Base-by-base conservation (phyloP, 2,329 filamentous ascomycete genomes). In the Didymella lethalis region DNA sequence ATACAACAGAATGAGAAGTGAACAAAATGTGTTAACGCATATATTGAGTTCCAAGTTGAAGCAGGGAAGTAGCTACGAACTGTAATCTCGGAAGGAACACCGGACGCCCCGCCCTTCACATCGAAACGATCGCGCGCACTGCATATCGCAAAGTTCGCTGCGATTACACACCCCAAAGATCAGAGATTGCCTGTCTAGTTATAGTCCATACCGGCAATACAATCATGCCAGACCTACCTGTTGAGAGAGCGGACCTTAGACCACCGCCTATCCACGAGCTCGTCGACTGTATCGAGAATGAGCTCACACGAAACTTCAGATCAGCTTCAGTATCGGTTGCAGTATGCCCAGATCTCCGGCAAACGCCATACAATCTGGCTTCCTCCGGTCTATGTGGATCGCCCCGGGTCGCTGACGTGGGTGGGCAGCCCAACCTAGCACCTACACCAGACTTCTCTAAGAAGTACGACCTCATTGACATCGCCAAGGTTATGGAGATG, bases 321-420 rank as follows among this genome's bases (percentile, higher is more conserved):
- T 38, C 50, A 26, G 3, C 34, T 20, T 54, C 56, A 29, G 51
- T 51, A 31, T 54, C 50, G 16, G 65, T 78, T 40, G 64, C 68
- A 14, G 16, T 48, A 4, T 77, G 74, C 46, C 77, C 79, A 7
- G 77, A 82, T 55, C 75, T 82, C 4, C 71, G 73, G 1, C 12
- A 68, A 18, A 26, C 73, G 1, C 79, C 79, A 0, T 82, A 78
- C 52, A 48, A 73, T 43, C 72, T 82, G 6, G 76, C 79, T 0
- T 71, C 73, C 4, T 52, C 71, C 2, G 81, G 81, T 0, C 70
- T 83, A 8, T 75, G 67, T 5, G 80, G 81, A 0, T 71, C 72
- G 3, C 68, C 75, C 31, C 71, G 71, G 36, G 71, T 82, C 5
- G 79, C 77, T 16, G 81, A 83, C 47, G 68, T 83, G 20, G 81